Base-by-base conservation (phyloP, 208 protist genomes). In the Wallacemonas rigidus region DNA sequence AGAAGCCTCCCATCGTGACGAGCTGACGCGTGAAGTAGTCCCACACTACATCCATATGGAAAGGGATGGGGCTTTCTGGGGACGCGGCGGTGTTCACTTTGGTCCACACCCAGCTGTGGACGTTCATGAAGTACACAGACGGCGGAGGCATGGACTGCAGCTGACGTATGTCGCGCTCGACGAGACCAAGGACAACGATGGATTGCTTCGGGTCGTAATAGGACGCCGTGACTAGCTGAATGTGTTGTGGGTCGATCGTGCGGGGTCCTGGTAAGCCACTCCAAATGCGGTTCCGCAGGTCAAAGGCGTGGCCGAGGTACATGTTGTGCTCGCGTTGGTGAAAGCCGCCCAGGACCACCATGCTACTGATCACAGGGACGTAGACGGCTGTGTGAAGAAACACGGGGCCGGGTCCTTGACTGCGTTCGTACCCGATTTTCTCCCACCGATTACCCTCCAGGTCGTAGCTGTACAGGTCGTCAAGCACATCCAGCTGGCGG, bases 321-420 rank as follows among this genome's bases (percentile, higher is more conserved):
- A 78, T 88, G 73, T 95, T 95, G 72, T 93, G 83, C 76, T 91
- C 79, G 51, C 88, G 83, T 50, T 94, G 88, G 63, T 97, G 92
- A 68, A 95, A 86, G 40, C 92, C 92, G 57, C 92, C 92, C n/a
- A 97, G 64, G 48, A 97, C 77, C 35, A 92, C 64, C 81, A 97
- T 91, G 67, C 70, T 79, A 14, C 89, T 67, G 15, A 77, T 83
- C 2, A 82, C 61, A 2, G 89, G 80, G 14, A 95, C 71, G 69
- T 92, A 85, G 0, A 95, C 81, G 39, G 91, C 90, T 26, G 74
- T 71, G 79, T 97, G 92, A 3, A 91, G 83, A 62, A 97, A 97
- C 12, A 93, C 72, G 15, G 89, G 85, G 6, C 92, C 92, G 7
- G 92, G 92, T 3, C 88, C 81, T 55, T 91, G 84, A 40, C 69